Evolutionary conservation across 106 monocot species (phyloP), one percentile per base, ranked within the genome.

Genomic region (Triglochin maritima): DNA sequence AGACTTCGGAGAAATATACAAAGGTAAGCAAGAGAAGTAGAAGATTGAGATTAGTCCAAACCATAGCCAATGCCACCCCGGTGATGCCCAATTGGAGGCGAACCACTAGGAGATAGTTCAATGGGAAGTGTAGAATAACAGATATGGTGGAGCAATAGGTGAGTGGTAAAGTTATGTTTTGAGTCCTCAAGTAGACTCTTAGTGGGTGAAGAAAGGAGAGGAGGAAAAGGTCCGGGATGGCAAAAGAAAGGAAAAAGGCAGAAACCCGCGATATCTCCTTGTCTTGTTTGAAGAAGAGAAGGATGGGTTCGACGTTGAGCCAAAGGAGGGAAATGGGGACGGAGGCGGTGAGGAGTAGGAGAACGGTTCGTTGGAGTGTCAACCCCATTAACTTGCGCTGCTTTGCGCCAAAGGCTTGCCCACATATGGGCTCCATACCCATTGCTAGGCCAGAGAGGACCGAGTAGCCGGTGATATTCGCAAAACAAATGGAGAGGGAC

Each of bases 351-450:
- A 95, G 77, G 57, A 95, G 85, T 66, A 95, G 82, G 46, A 95
- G 90, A 42, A 90, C 65, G 2, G 94, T 90, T 9, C 90, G 74
- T 47, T 95, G 94, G 6, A 95, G 83, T 9, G 87, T 79, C 50
- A 90, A 79, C 41, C 81, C 84, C 15, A 95, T 85, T 63, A 95
- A 74, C 56, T 87, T 81, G 9, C 79, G 68, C n/a, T 85, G 87
- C 16, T 71, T 68, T 7, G 90, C 94, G 2, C 94, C 94, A 68
- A 85, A 95, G 8, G 94, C 94, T 65, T 95, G 94, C 47, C 90
- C 87, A 75, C 94, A 95, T 61, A 95, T 90, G 79, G 94, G 94
- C 68, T 95, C 94, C 94, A 95, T 90, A 0, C 94, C 94, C 79
- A 95, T 84, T 44, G 94, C 94, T 7, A 95, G 79, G 3, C 94